Conservation (phyloP, 495 filamentous ascomycete species). For the Pyronema omphalodes region DNA sequence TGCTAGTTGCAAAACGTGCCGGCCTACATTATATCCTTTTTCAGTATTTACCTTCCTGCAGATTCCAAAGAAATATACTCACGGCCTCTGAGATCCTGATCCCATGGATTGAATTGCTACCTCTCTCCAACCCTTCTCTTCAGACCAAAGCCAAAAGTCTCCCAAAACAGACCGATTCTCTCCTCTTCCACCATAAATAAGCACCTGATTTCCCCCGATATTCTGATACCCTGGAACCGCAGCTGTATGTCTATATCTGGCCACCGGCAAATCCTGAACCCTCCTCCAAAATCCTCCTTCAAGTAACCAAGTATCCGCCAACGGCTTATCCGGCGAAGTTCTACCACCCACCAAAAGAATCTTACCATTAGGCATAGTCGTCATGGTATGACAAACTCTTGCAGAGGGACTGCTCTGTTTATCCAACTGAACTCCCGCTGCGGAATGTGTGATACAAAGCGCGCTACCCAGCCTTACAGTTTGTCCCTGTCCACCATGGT, state of each 20-base stretch:
- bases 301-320: slow-evolving; percentile 56
- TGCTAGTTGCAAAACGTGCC: background rate
- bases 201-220: slow-evolving; percentile 20
- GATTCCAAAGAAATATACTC: background rate
- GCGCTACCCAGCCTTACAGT: slow-evolving; percentile 15
- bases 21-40: background rate
- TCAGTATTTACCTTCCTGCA: background rate
- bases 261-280: slow-evolving; percentile 40
- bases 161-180: slow-evolving; percentile 35
- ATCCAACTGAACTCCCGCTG: background rate
- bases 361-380: slow-evolving; percentile 32
- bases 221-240: slow-evolving; percentile 27
- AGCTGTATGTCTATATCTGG: slow-evolving; percentile 57
- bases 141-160: slow-evolving; percentile 48
- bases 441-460: slow-evolving; percentile 14
- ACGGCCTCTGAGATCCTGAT: background rate
- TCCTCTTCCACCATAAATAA: slow-evolving; percentile 55
- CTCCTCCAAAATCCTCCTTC: slow-evolving; percentile 40
- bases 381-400: slow-evolving; percentile 65
- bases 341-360: slow-evolving; percentile 61
- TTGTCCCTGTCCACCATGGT: slow-evolving; percentile 45
- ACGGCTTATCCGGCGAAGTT: slow-evolving; percentile 45
- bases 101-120: background rate
- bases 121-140: slow-evolving; percentile 33
- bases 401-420: slow-evolving; percentile 15